phyloP scores from a whole-genome alignment of 805 yeast species.

The Wickerhamomyces mucosus region DNA sequence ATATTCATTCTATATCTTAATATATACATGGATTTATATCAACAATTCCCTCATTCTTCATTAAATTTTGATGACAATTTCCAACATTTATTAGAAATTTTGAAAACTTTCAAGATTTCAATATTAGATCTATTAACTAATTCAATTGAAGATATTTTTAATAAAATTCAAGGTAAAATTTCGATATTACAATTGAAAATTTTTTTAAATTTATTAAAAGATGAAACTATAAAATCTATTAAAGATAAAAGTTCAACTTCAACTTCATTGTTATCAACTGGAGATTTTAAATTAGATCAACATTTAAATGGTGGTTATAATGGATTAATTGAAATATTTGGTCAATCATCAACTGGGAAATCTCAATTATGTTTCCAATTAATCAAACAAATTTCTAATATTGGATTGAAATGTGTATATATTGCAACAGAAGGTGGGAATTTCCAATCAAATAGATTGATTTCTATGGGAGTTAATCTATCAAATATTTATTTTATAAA shows the following conservation, averaged over 20 bases:
- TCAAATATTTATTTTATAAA: constrained; percentile 40
- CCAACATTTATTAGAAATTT: constrained; percentile 20
- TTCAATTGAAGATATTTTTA: constrained; percentile 15
- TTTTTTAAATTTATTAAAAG: constrained; percentile 1
- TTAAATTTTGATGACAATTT: constrained; percentile 26
- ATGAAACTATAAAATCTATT: neutral
- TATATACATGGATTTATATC: constrained; percentile 35
- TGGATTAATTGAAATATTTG: constrained; percentile 65
- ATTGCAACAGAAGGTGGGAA: constrained; percentile 67
- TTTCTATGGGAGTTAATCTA: constrained; percentile 32
- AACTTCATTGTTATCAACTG: constrained; percentile 36
- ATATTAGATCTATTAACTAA: constrained; percentile 33
- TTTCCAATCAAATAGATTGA: constrained; percentile 55
- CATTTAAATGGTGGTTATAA: constrained; percentile 48
- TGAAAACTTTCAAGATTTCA: constrained; percentile 23
- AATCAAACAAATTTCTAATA: constrained; percentile 50
- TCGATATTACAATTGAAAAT: constrained; percentile 6
- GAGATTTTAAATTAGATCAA: constrained; percentile 40
- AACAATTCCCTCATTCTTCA: constrained; percentile 27
- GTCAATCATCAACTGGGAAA: constrained; percentile 81
- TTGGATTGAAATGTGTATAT: constrained; percentile 46
- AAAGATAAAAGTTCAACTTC: constrained; percentile 8
- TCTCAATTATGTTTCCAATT: constrained; percentile 70
- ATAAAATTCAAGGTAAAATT: constrained; percentile 3
- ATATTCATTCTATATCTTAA: too few species aligned